A percentile compares a stretch with the other conserved stretches of the same genome.
Conservation (phyloP, 2,329 filamentous ascomycete genomes). For the Exutisphaerella laricina region DNA sequence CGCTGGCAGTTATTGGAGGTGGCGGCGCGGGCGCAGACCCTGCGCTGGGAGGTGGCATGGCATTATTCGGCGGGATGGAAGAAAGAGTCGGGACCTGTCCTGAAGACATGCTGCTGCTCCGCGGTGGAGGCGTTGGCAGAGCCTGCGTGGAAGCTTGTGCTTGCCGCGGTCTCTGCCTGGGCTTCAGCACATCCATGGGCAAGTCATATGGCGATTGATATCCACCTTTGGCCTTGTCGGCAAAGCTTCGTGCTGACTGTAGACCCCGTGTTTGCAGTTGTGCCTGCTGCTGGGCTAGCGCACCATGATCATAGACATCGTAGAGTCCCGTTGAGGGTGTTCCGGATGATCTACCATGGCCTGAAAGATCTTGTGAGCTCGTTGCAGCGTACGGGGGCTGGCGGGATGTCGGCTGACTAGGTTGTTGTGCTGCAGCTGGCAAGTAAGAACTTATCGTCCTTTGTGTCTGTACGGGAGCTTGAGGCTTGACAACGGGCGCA, state of each 20-base stretch:
- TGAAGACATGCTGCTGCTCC: conserved; percentile 52
- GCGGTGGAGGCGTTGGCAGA: conserved; percentile 47
- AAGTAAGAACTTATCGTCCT: conserved; percentile 16
- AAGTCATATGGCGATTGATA: conserved; percentile 95
- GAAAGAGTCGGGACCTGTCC: conserved; percentile 8
- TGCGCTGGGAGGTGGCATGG: conserved; percentile 39
- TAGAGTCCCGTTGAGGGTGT: conserved; percentile 32
- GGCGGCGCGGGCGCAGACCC: conserved; percentile 23
- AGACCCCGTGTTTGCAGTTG: conserved; percentile 46
- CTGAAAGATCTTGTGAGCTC: conserved; percentile 18
- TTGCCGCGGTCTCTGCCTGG: conserved; percentile 47
- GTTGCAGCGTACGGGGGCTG: conserved; percentile 21
- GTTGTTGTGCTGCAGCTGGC: conserved; percentile 9
- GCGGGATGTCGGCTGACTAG: conserved; percentile 9
- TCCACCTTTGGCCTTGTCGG: conserved; percentile 80
- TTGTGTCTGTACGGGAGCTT: conserved; percentile 9
- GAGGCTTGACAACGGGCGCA: conserved; percentile 7
- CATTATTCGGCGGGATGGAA: conserved; percentile 16
- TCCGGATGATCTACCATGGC: conserved; percentile 27
- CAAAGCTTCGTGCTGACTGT: conserved; percentile 66
- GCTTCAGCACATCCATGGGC: conserved; percentile 78
- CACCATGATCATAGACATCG: conserved; percentile 28
- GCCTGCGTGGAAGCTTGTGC: conserved; percentile 20
- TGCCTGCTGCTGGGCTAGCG: conserved; percentile 12
- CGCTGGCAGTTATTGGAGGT: conserved; percentile 12